Percentiles rank a stretch among this genome's conserved stretches.
Conservation (phyloP, 225 moss, liverwort and hornwort genomes). For the Marchantia polymorpha region DNA sequence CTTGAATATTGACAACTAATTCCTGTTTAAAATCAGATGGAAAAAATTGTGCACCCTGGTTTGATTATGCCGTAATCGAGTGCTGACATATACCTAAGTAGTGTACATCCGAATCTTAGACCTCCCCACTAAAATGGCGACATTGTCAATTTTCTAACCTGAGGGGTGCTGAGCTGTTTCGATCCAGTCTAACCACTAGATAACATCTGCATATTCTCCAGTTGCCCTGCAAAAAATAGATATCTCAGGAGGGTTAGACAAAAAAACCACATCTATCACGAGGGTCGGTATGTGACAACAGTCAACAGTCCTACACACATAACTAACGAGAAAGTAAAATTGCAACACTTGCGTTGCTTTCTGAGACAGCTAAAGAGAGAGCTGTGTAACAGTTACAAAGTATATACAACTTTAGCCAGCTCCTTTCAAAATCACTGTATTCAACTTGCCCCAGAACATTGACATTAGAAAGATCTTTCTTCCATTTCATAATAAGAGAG, state of each 20-base stretch:
- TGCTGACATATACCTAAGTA: neutral
- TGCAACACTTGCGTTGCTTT: neutral
- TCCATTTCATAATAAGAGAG: neutral
- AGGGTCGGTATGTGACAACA: neutral
- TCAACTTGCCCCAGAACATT: neutral
- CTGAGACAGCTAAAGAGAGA: neutral
- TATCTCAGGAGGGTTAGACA: neutral
- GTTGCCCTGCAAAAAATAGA: conserved; percentile 48
- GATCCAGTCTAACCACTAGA: neutral
- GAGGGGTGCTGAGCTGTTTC: neutral
- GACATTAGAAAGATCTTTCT: neutral
- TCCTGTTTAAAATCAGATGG: neutral
- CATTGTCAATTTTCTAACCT: neutral
- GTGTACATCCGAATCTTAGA: conserved; percentile 1
- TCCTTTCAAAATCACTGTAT: neutral
- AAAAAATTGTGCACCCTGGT: neutral
- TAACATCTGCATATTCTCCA: conserved; percentile 66
- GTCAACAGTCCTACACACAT: neutral
- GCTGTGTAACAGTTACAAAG: too few species aligned
- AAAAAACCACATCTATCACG: neutral
- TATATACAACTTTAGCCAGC: neutral
- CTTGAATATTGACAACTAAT: neutral
- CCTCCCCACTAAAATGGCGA: neutral
- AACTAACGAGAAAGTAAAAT: neutral
- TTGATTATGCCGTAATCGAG: neutral